Evolutionary conservation across 163 green algal genomes (phyloP).

Genomic region (Prototheca wickerhamii): DNA sequence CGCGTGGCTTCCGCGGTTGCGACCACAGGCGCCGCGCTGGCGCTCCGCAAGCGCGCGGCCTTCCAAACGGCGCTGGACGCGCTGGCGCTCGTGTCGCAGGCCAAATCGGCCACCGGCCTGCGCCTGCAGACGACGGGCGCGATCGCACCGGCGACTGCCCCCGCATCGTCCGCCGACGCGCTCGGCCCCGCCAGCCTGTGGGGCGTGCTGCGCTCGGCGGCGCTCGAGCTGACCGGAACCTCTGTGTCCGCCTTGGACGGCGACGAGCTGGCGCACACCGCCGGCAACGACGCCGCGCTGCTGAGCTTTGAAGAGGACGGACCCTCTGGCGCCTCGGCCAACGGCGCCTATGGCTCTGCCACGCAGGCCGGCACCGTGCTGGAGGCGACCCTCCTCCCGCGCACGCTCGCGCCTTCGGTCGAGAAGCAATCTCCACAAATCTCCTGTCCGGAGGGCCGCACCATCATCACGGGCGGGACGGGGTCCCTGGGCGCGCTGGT

Average conservation of each 20-base stretch:
- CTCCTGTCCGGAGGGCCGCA: neutral
- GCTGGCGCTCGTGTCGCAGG: no score
- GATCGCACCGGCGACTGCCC: neutral
- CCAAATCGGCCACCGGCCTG: no score
- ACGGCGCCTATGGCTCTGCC: neutral
- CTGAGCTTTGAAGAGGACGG: neutral
- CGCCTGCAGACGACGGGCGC: neutral
- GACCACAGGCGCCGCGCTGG: no score
- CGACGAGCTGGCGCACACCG: neutral
- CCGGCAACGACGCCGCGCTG: neutral
- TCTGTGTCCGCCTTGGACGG: constrained; percentile 1
- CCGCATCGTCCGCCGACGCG: neutral
- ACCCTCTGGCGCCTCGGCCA: neutral
- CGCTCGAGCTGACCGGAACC: constrained; percentile 4
- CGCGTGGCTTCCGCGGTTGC: no score
- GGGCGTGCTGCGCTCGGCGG: constrained; percentile 24
- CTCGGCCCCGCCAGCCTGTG: constrained; percentile 8
- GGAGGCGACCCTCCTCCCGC: neutral
- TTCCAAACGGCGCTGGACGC: no score
- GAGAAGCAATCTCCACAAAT: no score
- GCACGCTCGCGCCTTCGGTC: no score
- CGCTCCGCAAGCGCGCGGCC: no score
- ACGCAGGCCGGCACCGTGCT: neutral
- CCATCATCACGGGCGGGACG: constrained; percentile 49
- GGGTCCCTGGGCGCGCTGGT: constrained; percentile 48